Base-by-base conservation (phyloP, 352 stramenopile genomes). In the Phytophthora foliorum region DNA sequence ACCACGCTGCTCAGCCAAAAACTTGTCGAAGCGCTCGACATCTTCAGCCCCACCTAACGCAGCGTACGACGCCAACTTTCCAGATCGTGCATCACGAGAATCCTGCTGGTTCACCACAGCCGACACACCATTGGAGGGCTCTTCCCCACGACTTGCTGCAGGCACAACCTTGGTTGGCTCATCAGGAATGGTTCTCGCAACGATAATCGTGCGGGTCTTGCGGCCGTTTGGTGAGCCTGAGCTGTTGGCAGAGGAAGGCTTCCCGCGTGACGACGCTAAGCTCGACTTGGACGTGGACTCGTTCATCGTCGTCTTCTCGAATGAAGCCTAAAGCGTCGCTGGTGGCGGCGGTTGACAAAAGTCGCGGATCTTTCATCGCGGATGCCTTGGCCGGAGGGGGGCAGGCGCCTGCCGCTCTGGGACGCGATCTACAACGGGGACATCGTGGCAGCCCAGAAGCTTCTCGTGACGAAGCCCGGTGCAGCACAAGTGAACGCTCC, bases 391-490 rank as follows among this genome's bases (percentile, higher is more conserved):
- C 82, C 74, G 6, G 70, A 78, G 67, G 81, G 77, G 39, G 81
- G 79, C 22, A 69, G 69, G 38, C 54, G 56, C 2, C 50, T 90
- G 34, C 63, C 71, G 50, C 82, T 92, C 32, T 92, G 82, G 80
- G 82, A 87, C 17, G 82, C 84, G 2, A 78, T 91, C 29, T 92
- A 91, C 62, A 60, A 61, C 4, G 74, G 83, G 17, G 73, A 91
- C 57, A 44, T 57, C 0, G 41, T 27, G 0, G 46, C 57, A 2
- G 72, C 75, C 25, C 84, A 91, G 59, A 80, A 78, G 49, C 46
- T 88, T 9, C 57, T 92, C 7, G 62, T 52, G 14, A 78, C 65
- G 6, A 38, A 57, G 4, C 25, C 21, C 8, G 77, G 77, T 1
- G 53, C 58, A 16, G 49, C 56, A 19, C 78, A 90, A 65, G 82